phyloP scores from a whole-genome alignment of 305 asterid genomes.

The Fraxinus floribunda region DNA sequence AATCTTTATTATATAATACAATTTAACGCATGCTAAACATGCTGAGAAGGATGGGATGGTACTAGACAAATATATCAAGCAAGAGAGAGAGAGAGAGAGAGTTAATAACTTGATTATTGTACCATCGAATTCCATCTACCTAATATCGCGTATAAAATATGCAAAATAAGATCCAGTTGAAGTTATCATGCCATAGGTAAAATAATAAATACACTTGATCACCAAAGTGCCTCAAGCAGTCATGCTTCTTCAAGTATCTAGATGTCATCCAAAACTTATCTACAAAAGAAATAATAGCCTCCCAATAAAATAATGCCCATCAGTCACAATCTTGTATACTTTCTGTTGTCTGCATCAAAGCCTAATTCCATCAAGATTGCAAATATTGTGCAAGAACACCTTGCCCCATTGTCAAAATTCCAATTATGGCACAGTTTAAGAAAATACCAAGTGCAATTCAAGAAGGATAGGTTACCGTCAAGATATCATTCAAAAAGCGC shows the following conservation, averaged over 20 bases:
- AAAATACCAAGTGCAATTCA: background rate
- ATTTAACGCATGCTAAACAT: background rate
- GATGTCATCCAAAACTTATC: constrained; percentile 9
- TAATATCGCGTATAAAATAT: background rate
- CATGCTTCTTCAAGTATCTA: background rate
- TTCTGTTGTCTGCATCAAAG: background rate
- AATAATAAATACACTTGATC: background rate
- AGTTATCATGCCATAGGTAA: background rate
- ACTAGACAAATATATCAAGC: background rate
- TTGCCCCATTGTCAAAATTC: constrained; percentile 13
- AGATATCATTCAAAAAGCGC: constrained; percentile 27
- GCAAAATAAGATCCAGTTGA: background rate
- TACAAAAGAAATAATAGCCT: constrained; percentile 15
- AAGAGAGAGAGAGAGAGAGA: background rate
- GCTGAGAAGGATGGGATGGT: background rate
- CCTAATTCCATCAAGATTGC: background rate
- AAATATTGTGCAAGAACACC: constrained; percentile 3
- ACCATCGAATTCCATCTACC: background rate
- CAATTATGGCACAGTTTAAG: background rate
- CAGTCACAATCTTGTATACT: background rate
- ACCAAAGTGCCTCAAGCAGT: background rate
- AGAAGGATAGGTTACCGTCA: background rate
- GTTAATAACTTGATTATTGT: background rate
- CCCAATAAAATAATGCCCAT: constrained; percentile 11
- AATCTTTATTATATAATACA: background rate